phyloP scores from a whole-genome alignment of 2,329 filamentous ascomycete genomes.

The Fusarium musae region DNA sequence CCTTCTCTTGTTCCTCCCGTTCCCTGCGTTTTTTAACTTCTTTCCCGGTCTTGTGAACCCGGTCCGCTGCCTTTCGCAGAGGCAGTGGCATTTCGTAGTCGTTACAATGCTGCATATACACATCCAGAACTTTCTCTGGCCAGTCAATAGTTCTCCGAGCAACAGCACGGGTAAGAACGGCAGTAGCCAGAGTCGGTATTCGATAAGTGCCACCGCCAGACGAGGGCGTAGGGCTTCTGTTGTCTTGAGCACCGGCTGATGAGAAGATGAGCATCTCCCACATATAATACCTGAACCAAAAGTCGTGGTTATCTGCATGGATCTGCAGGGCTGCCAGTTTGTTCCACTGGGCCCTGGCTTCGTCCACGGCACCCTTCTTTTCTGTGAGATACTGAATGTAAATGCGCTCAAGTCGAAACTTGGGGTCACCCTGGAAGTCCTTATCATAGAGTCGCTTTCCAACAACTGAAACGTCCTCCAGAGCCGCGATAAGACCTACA shows the following conservation, averaged over 20 bases:
- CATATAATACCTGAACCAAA: constrained; percentile 91
- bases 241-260: constrained; percentile 54
- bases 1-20: constrained; percentile 71
- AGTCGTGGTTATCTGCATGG: constrained; percentile 83
- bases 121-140: constrained; percentile 79
- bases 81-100: constrained; percentile 86
- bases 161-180: constrained; percentile 78
- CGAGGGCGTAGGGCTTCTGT: constrained; percentile 64
- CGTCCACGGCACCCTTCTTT: constrained; percentile 79
- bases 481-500: constrained; percentile 84
- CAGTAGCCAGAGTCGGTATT: constrained; percentile 78
- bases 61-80: constrained; percentile 78
- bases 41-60: constrained; percentile 75
- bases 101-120: constrained; percentile 84
- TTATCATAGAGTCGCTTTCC: constrained; percentile 79
- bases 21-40: constrained; percentile 71
- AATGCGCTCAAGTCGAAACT: constrained; percentile 89
- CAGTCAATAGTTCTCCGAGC: constrained; percentile 73
- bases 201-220: constrained; percentile 61
- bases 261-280: constrained; percentile 83
- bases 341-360: constrained; percentile 82
- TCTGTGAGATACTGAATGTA: constrained; percentile 92
- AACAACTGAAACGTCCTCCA: constrained; percentile 86
- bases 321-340: constrained; percentile 72
- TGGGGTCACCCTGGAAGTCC: constrained; percentile 84